Evolutionary conservation across 2,329 filamentous ascomycete species (phyloP).

Genomic region (Stagonosporopsis cucurbitacearum): DNA sequence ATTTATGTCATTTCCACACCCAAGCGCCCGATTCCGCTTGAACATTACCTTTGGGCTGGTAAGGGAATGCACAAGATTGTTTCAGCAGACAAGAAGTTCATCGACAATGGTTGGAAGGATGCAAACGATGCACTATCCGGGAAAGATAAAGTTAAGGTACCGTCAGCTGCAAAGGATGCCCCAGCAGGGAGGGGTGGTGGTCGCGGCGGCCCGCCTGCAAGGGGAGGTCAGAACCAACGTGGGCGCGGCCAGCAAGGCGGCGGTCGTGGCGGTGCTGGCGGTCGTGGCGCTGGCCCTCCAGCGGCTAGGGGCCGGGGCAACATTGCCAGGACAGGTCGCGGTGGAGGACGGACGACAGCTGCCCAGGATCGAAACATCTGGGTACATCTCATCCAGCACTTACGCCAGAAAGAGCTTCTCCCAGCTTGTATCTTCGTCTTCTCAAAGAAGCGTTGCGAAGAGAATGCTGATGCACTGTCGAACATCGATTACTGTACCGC

Average conservation of each 20-base stretch:
- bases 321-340: conserved; percentile 85
- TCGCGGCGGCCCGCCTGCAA: conserved; percentile 52
- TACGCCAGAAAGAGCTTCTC: conserved; percentile 84
- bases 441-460: conserved; percentile 96
- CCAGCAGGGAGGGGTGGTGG: conserved; percentile 59
- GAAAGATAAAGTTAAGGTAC: conserved; percentile 74
- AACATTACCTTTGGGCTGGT: conserved; percentile 95
- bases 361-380: conserved; percentile 96
- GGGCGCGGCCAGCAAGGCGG: conserved; percentile 54
- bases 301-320: conserved; percentile 72
- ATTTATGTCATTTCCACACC: conserved; percentile 99
- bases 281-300: conserved; percentile 63
- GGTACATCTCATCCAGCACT: conserved; percentile 92
- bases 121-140: conserved; percentile 83
- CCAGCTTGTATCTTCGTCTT: conserved; percentile 98
- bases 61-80: conserved; percentile 96
- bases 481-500: conserved; percentile 96
- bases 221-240: conserved; percentile 60
- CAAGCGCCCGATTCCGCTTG: conserved; percentile 90
- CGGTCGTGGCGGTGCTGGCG: conserved; percentile 58
- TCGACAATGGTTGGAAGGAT: conserved; percentile 93
- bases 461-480: conserved; percentile 92
- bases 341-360: conserved; percentile 84
- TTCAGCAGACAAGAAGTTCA: conserved; percentile 86
- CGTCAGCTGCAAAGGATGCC: conserved; percentile 58